Evolutionary conservation across 768 basidiomycete genomes (phyloP).

Genomic region (Tephrocybe sp.): DNA sequence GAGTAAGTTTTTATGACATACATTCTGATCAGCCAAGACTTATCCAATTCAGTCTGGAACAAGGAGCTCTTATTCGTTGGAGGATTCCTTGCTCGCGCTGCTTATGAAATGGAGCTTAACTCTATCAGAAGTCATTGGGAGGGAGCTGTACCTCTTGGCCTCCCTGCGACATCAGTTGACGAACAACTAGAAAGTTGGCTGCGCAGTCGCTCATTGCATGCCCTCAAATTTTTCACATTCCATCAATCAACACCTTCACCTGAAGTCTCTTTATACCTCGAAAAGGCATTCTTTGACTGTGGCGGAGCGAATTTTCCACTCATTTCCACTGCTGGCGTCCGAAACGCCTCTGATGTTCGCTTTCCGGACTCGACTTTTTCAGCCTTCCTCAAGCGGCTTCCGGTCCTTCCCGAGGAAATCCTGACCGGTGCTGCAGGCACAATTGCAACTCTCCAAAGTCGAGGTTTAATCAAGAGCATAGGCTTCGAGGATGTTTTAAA

Average conservation of each 20-base stretch:
- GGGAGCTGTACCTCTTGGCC: constrained; percentile 33
- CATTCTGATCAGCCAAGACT: not conserved
- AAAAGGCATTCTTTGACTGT: constrained; percentile 77
- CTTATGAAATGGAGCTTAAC: constrained; percentile 81
- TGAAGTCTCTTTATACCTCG: constrained; percentile 69
- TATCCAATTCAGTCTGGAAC: constrained; percentile 69
- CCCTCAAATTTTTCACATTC: constrained; percentile 88
- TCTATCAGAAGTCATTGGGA: constrained; percentile 62
- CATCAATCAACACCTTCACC: constrained; percentile 82
- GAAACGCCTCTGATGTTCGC: constrained; percentile 63
- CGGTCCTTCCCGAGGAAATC: constrained; percentile 66
- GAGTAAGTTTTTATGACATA: constrained; percentile 36
- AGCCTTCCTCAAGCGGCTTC: constrained; percentile 74
- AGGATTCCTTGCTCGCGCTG: constrained; percentile 75
- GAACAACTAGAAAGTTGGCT: constrained; percentile 49
- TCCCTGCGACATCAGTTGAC: constrained; percentile 28
- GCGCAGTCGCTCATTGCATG: constrained; percentile 64
- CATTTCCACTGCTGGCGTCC: constrained; percentile 73
- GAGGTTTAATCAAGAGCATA: constrained; percentile 69
- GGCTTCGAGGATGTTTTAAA: constrained; percentile 79
- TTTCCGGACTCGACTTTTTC: constrained; percentile 69
- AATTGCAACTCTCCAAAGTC: constrained; percentile 56
- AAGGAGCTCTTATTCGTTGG: constrained; percentile 83
- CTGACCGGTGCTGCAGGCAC: constrained; percentile 55
- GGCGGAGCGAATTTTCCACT: constrained; percentile 57